Evolutionary conservation across 306 rosid species (phyloP).

Genomic region (Cyclanthera cordifolia): DNA sequence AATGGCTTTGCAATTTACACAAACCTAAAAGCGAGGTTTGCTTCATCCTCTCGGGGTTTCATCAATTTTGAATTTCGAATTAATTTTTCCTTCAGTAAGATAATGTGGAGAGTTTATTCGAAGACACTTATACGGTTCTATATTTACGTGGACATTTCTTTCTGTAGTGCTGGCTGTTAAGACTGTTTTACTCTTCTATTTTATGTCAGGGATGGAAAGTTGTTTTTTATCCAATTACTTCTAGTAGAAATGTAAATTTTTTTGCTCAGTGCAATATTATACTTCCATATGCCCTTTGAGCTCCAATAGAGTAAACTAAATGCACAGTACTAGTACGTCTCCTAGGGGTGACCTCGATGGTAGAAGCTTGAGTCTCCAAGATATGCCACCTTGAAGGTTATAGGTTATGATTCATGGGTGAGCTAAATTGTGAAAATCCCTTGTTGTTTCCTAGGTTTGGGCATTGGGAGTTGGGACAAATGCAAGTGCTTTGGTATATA

Average conservation of each 20-base stretch:
- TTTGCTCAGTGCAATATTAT: neutral
- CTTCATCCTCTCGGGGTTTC: neutral
- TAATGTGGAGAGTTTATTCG: neutral
- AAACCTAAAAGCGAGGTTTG: constrained; percentile 94
- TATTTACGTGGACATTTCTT: neutral
- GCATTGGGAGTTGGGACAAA: too few species aligned
- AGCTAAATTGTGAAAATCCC: too few species aligned
- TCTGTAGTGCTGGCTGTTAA: neutral
- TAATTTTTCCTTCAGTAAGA: neutral
- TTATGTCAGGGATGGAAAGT: neutral
- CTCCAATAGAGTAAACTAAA: neutral
- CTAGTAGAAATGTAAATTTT: neutral
- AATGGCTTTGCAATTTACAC: constrained; percentile 83
- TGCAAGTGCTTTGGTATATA: too few species aligned
- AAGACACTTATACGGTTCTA: neutral
- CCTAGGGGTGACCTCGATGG: too few species aligned
- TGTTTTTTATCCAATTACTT: neutral
- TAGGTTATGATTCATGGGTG: too few species aligned
- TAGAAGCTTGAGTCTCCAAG: too few species aligned
- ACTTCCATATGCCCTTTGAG: neutral
- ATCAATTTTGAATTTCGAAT: neutral
- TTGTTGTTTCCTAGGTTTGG: too few species aligned
- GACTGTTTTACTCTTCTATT: neutral
- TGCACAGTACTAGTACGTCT: neutral
- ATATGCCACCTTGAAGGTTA: too few species aligned